Conservation (phyloP, 2,329 filamentous ascomycete species). For the Penicillium decumbens region DNA sequence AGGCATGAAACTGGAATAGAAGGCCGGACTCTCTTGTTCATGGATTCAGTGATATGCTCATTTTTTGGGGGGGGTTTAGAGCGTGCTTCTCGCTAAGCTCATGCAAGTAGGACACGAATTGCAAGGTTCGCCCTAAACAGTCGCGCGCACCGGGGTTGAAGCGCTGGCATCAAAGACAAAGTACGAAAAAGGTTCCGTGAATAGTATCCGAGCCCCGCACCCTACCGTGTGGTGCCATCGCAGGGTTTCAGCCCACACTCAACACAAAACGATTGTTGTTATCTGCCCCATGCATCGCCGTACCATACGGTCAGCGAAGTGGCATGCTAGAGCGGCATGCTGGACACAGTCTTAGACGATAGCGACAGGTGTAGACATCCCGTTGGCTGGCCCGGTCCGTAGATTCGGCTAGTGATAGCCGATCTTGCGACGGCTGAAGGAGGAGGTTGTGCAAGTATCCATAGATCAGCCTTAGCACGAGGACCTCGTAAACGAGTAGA, state of each 20-base stretch:
- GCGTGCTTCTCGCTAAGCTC: not conserved
- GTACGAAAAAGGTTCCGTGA: conserved; percentile 18
- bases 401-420: too few relatives aligned
- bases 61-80: not conserved
- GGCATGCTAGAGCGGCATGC: too few relatives aligned
- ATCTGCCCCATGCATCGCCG: too few relatives aligned
- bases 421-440: conserved; percentile 22
- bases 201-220: conserved; percentile 22
- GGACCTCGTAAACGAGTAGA: conserved; percentile 25
- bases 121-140: conserved; percentile 6
- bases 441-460: conserved; percentile 24
- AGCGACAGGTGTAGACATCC: too few relatives aligned
- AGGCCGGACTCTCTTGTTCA: not conserved
- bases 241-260: conserved; percentile 26
- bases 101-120: conserved; percentile 15
- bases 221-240: conserved; percentile 23
- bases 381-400: too few relatives aligned
- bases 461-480: conserved; percentile 27
- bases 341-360: too few relatives aligned
- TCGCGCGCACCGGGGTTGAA: conserved; percentile 16
- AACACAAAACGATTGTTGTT: too few relatives aligned
- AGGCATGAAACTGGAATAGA: conserved; percentile 9
- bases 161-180: conserved; percentile 23
- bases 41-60: not conserved
- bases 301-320: too few relatives aligned